Conservation (phyloP, 306 rosid genomes). For the Acacia crassicarpa region DNA sequence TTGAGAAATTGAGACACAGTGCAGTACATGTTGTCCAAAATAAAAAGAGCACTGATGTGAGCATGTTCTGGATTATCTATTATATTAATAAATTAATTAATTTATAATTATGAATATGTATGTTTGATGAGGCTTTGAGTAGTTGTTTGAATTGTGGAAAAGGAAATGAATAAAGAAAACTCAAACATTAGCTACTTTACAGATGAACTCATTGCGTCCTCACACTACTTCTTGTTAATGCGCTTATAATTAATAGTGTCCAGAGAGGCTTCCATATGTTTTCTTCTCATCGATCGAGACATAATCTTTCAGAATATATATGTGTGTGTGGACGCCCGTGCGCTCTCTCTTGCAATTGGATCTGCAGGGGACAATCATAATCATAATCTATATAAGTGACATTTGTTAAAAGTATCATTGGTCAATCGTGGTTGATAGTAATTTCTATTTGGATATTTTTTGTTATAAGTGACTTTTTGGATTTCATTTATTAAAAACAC, state of each 20-base stretch:
- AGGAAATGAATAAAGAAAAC: slow-evolving; percentile 23
- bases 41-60: not conserved
- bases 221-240: not conserved
- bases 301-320: not conserved
- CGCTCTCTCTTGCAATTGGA: too few species aligned
- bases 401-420: too few species aligned
- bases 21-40: slow-evolving; percentile 27
- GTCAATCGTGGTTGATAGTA: too few species aligned
- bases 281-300: slow-evolving; percentile 1
- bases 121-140: slow-evolving; percentile 11
- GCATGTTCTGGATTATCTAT: slow-evolving; percentile 15
- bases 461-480: too few species aligned
- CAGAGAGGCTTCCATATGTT: slow-evolving; percentile 6
- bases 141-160: not conserved
- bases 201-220: slow-evolving; percentile 16
- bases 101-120: slow-evolving; percentile 6
- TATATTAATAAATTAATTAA: too few species aligned
- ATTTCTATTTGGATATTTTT: too few species aligned
- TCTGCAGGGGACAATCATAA: too few species aligned
- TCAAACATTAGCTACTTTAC: slow-evolving; percentile 29
- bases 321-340: too few species aligned
- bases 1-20: slow-evolving; percentile 27
- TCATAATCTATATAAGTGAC: too few species aligned
- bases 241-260: not conserved
- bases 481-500: too few species aligned